phyloP scores from a whole-genome alignment of 1,284 basidiomycete species.

The Sanguinoderma infundibulare region DNA sequence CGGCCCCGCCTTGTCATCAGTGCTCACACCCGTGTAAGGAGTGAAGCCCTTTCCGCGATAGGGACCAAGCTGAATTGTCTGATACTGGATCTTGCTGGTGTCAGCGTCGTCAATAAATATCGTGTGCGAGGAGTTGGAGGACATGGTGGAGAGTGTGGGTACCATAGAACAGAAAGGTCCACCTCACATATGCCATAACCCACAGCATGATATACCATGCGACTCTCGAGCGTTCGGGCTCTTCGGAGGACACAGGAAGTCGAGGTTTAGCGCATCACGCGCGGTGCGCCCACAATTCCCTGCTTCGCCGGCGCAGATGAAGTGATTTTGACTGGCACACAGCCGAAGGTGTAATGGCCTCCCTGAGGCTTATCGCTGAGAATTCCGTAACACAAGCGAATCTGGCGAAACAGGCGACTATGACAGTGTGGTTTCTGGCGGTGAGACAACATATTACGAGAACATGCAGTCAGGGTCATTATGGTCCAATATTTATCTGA shows the following conservation, averaged over 20 bases:
- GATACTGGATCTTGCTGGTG: not conserved
- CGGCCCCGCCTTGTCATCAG: not conserved
- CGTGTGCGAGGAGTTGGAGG: not conserved
- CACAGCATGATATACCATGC: not conserved
- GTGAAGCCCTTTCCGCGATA: not conserved
- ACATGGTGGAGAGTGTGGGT: not conserved
- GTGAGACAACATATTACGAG: not conserved
- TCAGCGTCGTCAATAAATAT: not conserved
- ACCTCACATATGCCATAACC: not conserved
- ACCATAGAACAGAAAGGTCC: not conserved
- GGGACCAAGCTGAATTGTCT: slow-evolving; percentile 1
- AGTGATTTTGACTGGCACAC: not conserved
- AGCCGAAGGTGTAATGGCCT: not conserved
- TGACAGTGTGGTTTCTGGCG: not conserved
- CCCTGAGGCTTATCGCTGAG: not conserved
- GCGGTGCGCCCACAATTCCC: not conserved
- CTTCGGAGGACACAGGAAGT: not conserved
- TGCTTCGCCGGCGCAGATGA: not conserved
- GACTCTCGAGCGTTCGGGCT: not conserved
- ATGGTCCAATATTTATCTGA: not conserved
- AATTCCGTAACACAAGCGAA: not conserved
- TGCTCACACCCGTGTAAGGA: not conserved
- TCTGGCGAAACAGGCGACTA: not conserved
- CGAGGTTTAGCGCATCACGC: not conserved
- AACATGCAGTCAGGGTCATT: not conserved